These are phyloP conservation scores for Anthracocystis panici-leucophaei DNA, from an alignment of 1,284 basidiomycete genomes.

Conservation along the genomic window DNA sequence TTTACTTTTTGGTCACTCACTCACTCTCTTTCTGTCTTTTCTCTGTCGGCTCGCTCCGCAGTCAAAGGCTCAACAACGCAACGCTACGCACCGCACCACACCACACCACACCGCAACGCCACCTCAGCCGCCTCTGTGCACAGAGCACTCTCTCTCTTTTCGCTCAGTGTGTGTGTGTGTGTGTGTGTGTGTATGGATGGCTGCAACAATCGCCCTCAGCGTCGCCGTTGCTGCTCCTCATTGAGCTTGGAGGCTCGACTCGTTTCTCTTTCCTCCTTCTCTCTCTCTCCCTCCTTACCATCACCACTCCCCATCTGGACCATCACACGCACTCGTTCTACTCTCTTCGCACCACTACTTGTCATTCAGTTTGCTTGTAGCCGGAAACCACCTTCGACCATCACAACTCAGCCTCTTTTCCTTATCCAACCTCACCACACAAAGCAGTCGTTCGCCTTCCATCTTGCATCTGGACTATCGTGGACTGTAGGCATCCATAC, in stretches of 20 bases:
- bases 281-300: neutral
- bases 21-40: neutral
- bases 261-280: neutral
- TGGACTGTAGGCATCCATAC: too few species aligned
- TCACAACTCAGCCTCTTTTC: neutral
- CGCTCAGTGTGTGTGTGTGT: neutral
- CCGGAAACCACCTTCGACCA: neutral
- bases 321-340: neutral
- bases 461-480: too few species aligned
- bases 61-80: neutral
- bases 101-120: too few species aligned
- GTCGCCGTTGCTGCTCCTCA: too few species aligned
- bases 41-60: constrained; percentile 1
- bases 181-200: too few species aligned
- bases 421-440: neutral
- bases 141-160: neutral
- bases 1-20: neutral
- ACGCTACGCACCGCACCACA: too few species aligned
- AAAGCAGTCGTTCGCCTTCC: too few species aligned
- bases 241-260: too few species aligned
- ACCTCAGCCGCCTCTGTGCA: too few species aligned
- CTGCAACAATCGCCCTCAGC: neutral
- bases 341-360: neutral
- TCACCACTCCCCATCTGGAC: neutral
- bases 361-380: neutral